A percentile compares a stretch with the other conserved stretches of the same genome.
These are phyloP conservation scores for Aristolochia fimbriata DNA, from an alignment of 164 flowering plant genomes.

Conservation along the genomic window DNA sequence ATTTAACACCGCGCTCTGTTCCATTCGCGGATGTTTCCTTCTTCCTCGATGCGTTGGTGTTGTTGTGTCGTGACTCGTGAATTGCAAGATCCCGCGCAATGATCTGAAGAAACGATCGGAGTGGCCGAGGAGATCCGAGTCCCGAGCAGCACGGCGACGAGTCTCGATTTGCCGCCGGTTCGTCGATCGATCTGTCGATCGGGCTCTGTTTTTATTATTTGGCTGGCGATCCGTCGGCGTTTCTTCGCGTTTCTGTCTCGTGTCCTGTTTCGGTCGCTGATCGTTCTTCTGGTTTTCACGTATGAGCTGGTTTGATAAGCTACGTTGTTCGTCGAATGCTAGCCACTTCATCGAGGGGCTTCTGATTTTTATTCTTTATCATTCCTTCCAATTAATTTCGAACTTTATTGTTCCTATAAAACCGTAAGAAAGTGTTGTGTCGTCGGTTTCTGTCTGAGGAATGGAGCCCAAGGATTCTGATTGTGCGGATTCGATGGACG, in stretches of 20 bases:
- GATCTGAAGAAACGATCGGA: too few relatives aligned
- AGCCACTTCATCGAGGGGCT: constrained; percentile 77
- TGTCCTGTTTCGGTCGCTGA: not conserved
- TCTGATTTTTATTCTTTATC: constrained; percentile 56
- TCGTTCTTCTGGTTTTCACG: constrained; percentile 8
- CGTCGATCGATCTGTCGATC: too few relatives aligned
- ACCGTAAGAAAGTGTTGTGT: constrained; percentile 19
- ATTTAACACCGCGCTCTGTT: too few relatives aligned
- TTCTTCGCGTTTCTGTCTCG: not conserved
- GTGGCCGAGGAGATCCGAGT: too few relatives aligned
- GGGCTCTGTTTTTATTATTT: not conserved
- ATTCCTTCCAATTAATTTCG: constrained; percentile 48
- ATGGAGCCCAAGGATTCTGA: constrained; percentile 17
- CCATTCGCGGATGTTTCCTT: too few relatives aligned
- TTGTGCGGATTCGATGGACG: constrained; percentile 9
- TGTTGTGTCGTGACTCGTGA: too few relatives aligned
- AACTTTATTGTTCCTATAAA: constrained; percentile 61
- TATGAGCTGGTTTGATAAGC: constrained; percentile 62
- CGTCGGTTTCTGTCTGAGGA: not conserved
- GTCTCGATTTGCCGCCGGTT: too few relatives aligned
- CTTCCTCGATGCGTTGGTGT: too few relatives aligned
- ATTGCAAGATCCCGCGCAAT: too few relatives aligned
- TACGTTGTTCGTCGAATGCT: constrained; percentile 47
- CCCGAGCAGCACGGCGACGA: too few relatives aligned
- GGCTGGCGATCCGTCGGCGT: not conserved